These are phyloP conservation scores for Botryotinia globosa DNA, from an alignment of 2,329 filamentous ascomycete species.

Conservation along the genomic window DNA sequence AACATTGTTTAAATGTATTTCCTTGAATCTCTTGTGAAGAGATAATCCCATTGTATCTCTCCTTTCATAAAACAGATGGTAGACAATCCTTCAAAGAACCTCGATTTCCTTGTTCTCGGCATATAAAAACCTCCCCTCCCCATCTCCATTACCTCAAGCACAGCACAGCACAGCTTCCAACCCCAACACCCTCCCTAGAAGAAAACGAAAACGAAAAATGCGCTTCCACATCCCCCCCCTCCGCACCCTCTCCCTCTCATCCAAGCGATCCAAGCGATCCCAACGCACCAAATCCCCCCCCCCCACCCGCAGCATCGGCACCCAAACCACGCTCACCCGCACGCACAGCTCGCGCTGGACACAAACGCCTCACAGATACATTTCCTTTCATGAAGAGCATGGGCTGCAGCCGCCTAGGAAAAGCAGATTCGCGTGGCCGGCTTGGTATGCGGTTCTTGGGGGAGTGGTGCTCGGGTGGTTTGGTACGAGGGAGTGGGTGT, in stretches of 20 bases:
- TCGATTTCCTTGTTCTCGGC: background rate
- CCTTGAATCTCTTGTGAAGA: background rate
- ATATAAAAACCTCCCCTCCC: background rate
- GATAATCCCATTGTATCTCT: background rate
- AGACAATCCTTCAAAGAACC: background rate
- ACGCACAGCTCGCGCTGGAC: background rate
- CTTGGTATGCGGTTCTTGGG: background rate
- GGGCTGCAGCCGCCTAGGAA: background rate
- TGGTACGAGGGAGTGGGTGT: background rate
- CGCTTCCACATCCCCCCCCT: background rate
- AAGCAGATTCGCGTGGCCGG: fast-evolving
- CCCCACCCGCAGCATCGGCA: background rate
- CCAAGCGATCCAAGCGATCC: background rate
- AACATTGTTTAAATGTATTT: background rate
- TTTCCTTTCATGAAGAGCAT: background rate
- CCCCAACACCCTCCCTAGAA: no score
- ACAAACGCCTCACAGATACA: background rate
- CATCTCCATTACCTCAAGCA: background rate
- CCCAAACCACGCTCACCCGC: background rate
- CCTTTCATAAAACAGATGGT: background rate
- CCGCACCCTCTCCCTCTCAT: no score
- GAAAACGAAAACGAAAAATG: background rate
- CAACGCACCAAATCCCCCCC: background rate
- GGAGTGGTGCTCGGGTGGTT: background rate
- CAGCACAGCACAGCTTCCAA: background rate